Base-by-base conservation (phyloP, 78 protist species). In the Planoprotostelium fungivorum region DNA sequence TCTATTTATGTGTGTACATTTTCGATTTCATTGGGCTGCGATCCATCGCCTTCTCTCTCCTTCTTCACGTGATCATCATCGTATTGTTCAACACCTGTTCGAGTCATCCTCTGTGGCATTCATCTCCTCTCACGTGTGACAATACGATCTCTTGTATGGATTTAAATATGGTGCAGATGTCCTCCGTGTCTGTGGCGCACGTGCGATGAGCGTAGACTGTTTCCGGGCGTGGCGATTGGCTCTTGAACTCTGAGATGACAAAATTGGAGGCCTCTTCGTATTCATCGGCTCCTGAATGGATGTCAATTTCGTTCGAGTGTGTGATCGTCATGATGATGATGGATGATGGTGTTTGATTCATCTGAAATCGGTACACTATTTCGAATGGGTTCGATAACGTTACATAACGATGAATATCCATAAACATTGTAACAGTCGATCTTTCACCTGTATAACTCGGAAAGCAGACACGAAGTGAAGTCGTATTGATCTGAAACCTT, bases 131-230 rank as follows among this genome's bases (percentile, higher is more conserved):
- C 73, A 51, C 73, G 5, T 51, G 5, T 51, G 73, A 51, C 36
- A 95, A 73, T 31, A 97, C 84, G 89, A 95, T 96, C 88, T 95
- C 96, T 83, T 96, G 91, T 29, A 96, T 94, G 35, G 94, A 96
- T 35, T 91, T 90, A 35, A 98, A 93, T 84, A 98, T 97, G 90
- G 91, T 90, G 35, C 86, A 63, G 38, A 98, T 95, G 63, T 97
- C 95, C 86, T 95, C 90, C 36, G 98, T 96, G 96, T 98, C 98
- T 1, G 97, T 96, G 5, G 99, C 99, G 29, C 94, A 90, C 0
- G 99, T 98, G 51, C 92, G 37, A 88, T 98, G 98, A 36, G 98
- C 83, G 90, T 96, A 98, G 36, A 98, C 39, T 35, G 89, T 86
- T 87, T 95, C 96, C 31, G 29, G 36, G 73, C 86, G 38, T 16